Percentiles rank a stretch among this genome's conserved stretches.
These are phyloP conservation scores for Ogataea trehalophila DNA, from an alignment of 805 yeast genomes.

Conservation along the genomic window DNA sequence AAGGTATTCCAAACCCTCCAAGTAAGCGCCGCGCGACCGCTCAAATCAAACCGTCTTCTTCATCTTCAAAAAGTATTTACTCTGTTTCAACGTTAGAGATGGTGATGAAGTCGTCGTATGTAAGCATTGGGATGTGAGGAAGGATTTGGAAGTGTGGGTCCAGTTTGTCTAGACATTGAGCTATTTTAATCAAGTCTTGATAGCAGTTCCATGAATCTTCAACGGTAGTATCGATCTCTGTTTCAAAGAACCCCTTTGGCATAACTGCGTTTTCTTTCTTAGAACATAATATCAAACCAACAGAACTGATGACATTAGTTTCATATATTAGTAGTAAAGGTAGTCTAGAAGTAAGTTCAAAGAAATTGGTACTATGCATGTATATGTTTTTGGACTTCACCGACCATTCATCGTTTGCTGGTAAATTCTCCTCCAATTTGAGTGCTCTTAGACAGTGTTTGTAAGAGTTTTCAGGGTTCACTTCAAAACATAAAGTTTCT, in stretches of 20 bases:
- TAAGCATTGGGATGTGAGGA: slow-evolving; percentile 19
- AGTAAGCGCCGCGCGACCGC: too few species aligned
- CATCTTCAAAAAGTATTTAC: background rate
- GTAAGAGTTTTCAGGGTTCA: slow-evolving; percentile 39
- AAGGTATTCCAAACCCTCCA: too few species aligned
- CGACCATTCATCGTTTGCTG: slow-evolving; percentile 13
- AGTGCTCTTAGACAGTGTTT: slow-evolving; percentile 20
- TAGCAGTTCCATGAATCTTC: slow-evolving; percentile 24
- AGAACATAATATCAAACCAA: slow-evolving; percentile 21
- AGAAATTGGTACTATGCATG: slow-evolving; percentile 22
- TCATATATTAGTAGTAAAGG: slow-evolving; percentile 26
- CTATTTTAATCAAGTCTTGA: slow-evolving; percentile 15
- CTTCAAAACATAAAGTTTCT: slow-evolving; percentile 45
- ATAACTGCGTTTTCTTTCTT: slow-evolving; percentile 14
- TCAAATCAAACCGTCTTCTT: too few species aligned
- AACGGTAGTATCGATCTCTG: slow-evolving; percentile 10
- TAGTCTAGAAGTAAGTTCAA: slow-evolving; percentile 25
- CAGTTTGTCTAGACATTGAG: slow-evolving; percentile 10
- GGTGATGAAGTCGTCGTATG: slow-evolving; percentile 12
- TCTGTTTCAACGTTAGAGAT: slow-evolving; percentile 2
- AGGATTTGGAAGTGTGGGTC: slow-evolving; percentile 24
- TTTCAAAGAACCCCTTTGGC: slow-evolving; percentile 13
- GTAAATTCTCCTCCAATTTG: slow-evolving; percentile 15
- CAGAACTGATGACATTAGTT: slow-evolving; percentile 20
- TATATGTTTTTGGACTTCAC: slow-evolving; percentile 15